Evolutionary conservation across 306 rosid species (phyloP), one percentile per base, ranked within the genome.

Genomic region (Arachis stenosperma): DNA sequence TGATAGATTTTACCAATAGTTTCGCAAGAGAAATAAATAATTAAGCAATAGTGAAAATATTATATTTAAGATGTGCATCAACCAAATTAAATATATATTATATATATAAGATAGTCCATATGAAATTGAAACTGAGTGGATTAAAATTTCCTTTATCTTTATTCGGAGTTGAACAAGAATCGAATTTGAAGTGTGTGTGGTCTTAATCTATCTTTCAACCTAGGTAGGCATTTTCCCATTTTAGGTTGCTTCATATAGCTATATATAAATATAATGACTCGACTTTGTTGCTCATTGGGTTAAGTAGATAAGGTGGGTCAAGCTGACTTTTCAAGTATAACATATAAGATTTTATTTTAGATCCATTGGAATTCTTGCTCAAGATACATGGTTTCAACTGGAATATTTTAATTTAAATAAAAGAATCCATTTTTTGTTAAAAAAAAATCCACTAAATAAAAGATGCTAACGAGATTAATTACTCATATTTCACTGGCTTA

Each of bases 321-420:
- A 6, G 36, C 75, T 65, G 64, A 73, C 75, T 50, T 73, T 78
- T 66, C 37, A n/a, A 9, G 69, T 41, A 40, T 36, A n/a, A 64
- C 0, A 10, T 3, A 5, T 14, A 47, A 52, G 46, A 52, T 69
- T 2, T 53, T 9, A 7, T 29, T 4, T 17, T 10, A 15, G 71
- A 43, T 77, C 52, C 76, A 43, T 51, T 7, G 36, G 17, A 77
- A 70, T 62, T 70, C 58, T 6, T 30, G 66, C 53, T 6, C n/a
- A 41, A 30, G 74, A 3, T 39, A 22, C 27, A 22, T 1, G 27
- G 27, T 22, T 22, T 22, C 1, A 22, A 22, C 1, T 1, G 27
- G 27, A 1, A 22, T 22, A 22, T 22, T 22, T 22, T 22, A 22
- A 22, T 22, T 22, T 22, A 22, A 22, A 22, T 22, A 22, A 22